Conservation (phyloP, 202 grass and related monocot genomes). For the Saccharum hybrid region DNA sequence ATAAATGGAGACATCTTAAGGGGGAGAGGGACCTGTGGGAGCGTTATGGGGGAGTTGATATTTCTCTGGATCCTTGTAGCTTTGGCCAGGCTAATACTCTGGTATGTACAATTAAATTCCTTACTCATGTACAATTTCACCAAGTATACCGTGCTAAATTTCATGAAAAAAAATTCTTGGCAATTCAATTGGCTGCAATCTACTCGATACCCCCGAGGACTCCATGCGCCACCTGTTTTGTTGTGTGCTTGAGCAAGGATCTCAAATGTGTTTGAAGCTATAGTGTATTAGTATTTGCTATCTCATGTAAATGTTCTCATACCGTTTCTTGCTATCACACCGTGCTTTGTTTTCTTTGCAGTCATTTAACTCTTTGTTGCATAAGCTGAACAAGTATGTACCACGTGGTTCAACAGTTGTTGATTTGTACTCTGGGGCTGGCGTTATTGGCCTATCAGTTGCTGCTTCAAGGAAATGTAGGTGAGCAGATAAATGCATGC, state of each 20-base stretch:
- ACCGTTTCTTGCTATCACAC: slow-evolving; percentile 24
- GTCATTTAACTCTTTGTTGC: slow-evolving; percentile 88
- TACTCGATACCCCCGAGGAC: slow-evolving; percentile 26
- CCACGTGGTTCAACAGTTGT: slow-evolving; percentile 90
- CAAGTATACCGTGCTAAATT: slow-evolving; percentile 7
- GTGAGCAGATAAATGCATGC: slow-evolving; percentile 24
- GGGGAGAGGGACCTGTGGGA: slow-evolving; percentile 94
- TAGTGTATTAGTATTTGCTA: slow-evolving; percentile 5
- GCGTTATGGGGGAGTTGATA: slow-evolving; percentile 89
- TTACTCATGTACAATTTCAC: slow-evolving; percentile 13
- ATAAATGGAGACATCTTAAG: slow-evolving; percentile 91
- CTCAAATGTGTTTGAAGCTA: slow-evolving; percentile 7
- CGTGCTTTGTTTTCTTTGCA: slow-evolving; percentile 52
- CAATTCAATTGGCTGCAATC: slow-evolving; percentile 17
- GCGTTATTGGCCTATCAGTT: slow-evolving; percentile 86
- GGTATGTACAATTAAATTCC: slow-evolving; percentile 47
- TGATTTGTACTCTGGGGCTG: slow-evolving; percentile 93
- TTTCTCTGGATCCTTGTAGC: slow-evolving; percentile 81
- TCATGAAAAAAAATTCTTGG: background rate
- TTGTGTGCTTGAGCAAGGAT: slow-evolving; percentile 18
- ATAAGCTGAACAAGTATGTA: slow-evolving; percentile 91
- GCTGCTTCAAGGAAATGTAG: slow-evolving; percentile 80
- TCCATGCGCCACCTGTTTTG: slow-evolving; percentile 8
- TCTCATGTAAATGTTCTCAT: slow-evolving; percentile 8
- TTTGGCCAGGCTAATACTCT: slow-evolving; percentile 99